Evolutionary conservation across 2,329 filamentous ascomycete genomes (phyloP), one percentile per base, ranked within the genome.

Genomic region (Aspergillus costaricaensis): DNA sequence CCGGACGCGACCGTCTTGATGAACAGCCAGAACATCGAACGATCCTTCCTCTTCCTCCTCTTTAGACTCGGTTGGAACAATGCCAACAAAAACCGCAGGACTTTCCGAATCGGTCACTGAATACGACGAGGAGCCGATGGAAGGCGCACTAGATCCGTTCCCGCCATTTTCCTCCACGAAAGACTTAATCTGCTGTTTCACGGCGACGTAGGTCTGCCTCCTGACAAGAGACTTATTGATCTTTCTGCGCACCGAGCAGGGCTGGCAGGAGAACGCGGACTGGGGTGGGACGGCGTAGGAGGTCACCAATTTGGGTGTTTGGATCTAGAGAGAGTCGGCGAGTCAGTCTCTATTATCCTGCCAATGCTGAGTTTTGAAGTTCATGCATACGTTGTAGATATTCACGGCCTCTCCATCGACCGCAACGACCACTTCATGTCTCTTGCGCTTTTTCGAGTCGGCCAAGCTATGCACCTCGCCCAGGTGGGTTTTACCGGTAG

Each of bases 271-370:
- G 70, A 88, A 84, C 15, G 78, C 80, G 23, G 84, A 82, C 68
- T 86, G 82, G 27, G 86, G 86, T 38, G 86, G 85, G 15, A 88
- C 77, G 55, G 85, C 84, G 71, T 88, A 87, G 15, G 86, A 87
- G 36, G 84, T 83, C 17, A 86, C 78, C 8, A 86, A 79, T 66
- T 82, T 85, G 8, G 86, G 84, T 55, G 83, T 85, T 80, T 86
- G 84, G 21, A 87, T 76, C 86, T 88, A 21, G 47, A 23, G 30
- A 72, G 32, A 51, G 43, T 36, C 32, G 32, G 41, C 36, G 41
- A n/a, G 43, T 65, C 57, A 67, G 66, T 50, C 10, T 2, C 38
- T 4, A 44, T 5, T 9, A 7, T 36, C 5, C 14, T 7, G 25
- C 9, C 10, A 17, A 8, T 5, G 4, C n/a, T 19, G 14, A 14